These are phyloP conservation scores for Cephaloascus albidus DNA, from an alignment of 805 yeast genomes.

Conservation along the genomic window DNA sequence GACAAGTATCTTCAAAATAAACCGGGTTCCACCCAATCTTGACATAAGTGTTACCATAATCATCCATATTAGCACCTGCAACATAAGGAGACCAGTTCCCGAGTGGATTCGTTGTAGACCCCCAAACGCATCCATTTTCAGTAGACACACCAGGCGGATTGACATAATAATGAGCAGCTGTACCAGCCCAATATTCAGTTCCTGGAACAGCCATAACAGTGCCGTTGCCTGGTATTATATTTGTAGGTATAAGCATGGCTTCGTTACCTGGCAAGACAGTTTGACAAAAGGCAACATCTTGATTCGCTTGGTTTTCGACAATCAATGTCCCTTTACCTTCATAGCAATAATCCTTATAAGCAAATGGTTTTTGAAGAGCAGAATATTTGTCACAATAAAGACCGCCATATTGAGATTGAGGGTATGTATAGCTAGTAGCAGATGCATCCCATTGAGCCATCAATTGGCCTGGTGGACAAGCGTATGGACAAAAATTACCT, in stretches of 20 bases:
- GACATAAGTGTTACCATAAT: constrained; percentile 59
- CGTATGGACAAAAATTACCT: constrained; percentile 86
- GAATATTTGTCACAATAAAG: constrained; percentile 69
- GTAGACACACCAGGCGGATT: constrained; percentile 77
- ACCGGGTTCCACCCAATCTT: constrained; percentile 91
- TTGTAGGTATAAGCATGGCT: constrained; percentile 87
- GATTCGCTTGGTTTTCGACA: constrained; percentile 47
- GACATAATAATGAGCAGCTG: constrained; percentile 81
- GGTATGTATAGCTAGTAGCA: constrained; percentile 66
- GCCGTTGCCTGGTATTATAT: constrained; percentile 38
- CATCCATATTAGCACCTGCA: constrained; percentile 82
- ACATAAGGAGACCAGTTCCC: constrained; percentile 96
- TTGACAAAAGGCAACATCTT: constrained; percentile 77
- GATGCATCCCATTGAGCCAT: constrained; percentile 84
- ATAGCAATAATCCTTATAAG: constrained; percentile 53
- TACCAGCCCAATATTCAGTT: constrained; percentile 72
- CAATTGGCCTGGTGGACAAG: constrained; percentile 81
- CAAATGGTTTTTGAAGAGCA: constrained; percentile 49
- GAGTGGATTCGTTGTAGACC: constrained; percentile 50
- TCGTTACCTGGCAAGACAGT: constrained; percentile 92
- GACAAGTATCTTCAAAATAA: constrained; percentile 49
- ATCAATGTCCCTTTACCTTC: constrained; percentile 72
- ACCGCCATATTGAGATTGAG: constrained; percentile 79
- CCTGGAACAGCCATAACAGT: constrained; percentile 75
- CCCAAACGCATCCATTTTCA: constrained; percentile 81